phyloP scores from a whole-genome alignment of 83 land plant genomes.

The Diphasiastrum complanatum region DNA sequence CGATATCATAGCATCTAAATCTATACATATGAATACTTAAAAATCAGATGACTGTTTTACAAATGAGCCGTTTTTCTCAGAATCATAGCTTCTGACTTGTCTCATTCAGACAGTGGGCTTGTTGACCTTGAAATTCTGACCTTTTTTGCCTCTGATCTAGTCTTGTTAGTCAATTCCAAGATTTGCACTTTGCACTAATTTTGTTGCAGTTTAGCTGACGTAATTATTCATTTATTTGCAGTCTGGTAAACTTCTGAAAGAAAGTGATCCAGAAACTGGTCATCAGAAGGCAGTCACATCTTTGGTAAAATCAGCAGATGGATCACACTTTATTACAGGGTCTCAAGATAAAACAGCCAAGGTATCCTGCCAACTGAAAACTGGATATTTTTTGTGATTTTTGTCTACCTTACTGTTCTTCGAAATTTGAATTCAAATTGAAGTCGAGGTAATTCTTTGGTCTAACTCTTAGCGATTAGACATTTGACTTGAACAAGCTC shows the following conservation, averaged over 20 bases:
- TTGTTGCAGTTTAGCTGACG: neutral
- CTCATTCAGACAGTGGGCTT: too few species aligned
- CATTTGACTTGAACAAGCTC: neutral
- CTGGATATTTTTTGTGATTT: neutral
- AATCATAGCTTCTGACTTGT: too few species aligned
- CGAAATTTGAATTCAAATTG: neutral
- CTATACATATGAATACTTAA: too few species aligned
- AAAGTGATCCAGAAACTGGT: conserved; percentile 74
- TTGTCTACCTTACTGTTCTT: neutral
- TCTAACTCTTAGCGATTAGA: neutral
- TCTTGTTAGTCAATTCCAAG: too few species aligned
- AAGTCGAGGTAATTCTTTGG: neutral
- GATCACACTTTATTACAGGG: conserved; percentile 81
- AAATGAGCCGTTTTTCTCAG: too few species aligned
- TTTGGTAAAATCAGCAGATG: conserved; percentile 70
- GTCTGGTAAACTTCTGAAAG: conserved; percentile 79
- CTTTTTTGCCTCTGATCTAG: too few species aligned
- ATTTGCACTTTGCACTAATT: too few species aligned
- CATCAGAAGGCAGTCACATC: conserved; percentile 74
- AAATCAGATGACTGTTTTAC: too few species aligned
- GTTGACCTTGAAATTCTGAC: too few species aligned
- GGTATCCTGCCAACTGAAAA: conserved; percentile 25
- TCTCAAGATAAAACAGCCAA: conserved; percentile 87
- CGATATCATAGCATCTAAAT: neutral
- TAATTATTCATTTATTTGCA: conserved; percentile 18